Base-by-base conservation (phyloP, 1,284 basidiomycete species). In the Phellinidium pouzarii region DNA sequence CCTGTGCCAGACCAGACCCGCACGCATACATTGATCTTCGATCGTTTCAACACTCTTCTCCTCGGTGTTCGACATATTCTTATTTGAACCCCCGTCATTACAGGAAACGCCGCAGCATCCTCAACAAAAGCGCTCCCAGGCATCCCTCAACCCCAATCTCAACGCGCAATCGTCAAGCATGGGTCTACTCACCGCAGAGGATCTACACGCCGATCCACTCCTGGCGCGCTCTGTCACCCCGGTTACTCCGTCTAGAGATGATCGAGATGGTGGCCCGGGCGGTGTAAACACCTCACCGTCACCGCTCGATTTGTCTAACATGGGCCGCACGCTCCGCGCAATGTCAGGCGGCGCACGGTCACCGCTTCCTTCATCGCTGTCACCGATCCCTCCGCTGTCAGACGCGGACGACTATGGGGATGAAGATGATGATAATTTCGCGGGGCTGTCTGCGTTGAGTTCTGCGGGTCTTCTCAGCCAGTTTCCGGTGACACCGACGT, bases 151-250 rank as follows among this genome's bases (percentile, higher is more conserved):
- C 7, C 9, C 34, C 3, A 9, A n/a, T 25, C 5, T 23, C 42
- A 26, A 20, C 8, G 19, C 25, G 22, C 25, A 27, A 37, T 29
- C 26, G 34, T 26, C 17, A 26, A 46, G 27, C 25, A 26, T 40
- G 34, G 38, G 9, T n/a, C 22, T 51, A n/a, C 44, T 55, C n/a
- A 47, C 27, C n/a, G 43, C 48, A 17, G 53, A 55, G 26, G 48
- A 51, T 36, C 12, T 55, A 25, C 34, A 23, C 23, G 26, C n/a
- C 11, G 49, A 55, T 23, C 53, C 43, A 14, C 19, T 51, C 7
- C 36, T 47, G 2, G 48, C 53, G 37, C 48, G 43, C n/a, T 34
- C 53, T 9, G 26, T 47, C 9, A 43, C 48, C 31, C 53, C 48
- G 22, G 9, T 51, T 23, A 50, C 42, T 9, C 40, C 43, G 5